Conservation (phyloP, 805 yeast genomes). For the Brettanomyces nanus region DNA sequence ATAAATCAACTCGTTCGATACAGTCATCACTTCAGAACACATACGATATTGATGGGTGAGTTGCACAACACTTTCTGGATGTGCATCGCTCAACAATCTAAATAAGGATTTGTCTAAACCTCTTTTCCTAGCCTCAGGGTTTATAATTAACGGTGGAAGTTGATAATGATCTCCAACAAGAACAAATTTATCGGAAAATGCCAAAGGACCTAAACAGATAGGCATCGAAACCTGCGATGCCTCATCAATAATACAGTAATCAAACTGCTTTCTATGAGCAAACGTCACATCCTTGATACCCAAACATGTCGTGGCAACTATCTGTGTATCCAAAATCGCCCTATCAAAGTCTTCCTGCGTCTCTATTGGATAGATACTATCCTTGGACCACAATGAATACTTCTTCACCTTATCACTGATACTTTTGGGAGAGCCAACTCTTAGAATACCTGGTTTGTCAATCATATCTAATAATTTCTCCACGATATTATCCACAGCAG, state of each 20-base stretch:
- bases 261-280: constrained; percentile 49
- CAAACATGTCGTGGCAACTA: constrained; percentile 86
- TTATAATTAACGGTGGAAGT: constrained; percentile 78
- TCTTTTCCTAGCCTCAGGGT: constrained; percentile 51
- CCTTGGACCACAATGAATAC: constrained; percentile 39
- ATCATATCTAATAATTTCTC: constrained; percentile 42
- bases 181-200: constrained; percentile 69
- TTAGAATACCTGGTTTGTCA: constrained; percentile 36
- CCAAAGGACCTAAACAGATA: constrained; percentile 77
- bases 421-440: constrained; percentile 56
- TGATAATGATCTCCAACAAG: constrained; percentile 97
- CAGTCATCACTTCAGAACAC: constrained; percentile 80
- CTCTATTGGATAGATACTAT: constrained; percentile 16
- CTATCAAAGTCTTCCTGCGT: constrained; percentile 38
- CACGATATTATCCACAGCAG: constrained; percentile 91
- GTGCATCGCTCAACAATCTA: constrained; percentile 58
- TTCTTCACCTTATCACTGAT: constrained; percentile 56
- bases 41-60: constrained; percentile 83
- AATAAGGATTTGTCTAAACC: constrained; percentile 75
- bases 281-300: constrained; percentile 64
- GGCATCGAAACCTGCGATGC: constrained; percentile 96
- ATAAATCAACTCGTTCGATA: constrained; percentile 76
- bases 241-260: constrained; percentile 92
- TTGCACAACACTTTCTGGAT: constrained; percentile 70
- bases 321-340: constrained; percentile 47